Conservation (phyloP, 495 filamentous ascomycete genomes). For the Xylaria acuta region DNA sequence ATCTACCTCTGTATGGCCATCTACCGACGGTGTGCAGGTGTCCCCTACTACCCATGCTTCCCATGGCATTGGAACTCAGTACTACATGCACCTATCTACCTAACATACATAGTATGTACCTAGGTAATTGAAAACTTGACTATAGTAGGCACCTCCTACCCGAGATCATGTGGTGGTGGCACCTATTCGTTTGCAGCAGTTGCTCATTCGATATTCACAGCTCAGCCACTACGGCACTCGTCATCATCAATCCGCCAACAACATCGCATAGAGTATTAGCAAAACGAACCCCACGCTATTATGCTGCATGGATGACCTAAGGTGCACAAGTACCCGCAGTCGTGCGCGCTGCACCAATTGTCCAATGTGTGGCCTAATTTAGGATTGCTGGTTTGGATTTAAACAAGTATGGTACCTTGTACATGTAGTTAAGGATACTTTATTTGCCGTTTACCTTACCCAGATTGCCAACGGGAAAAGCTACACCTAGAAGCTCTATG, state of each 20-base stretch:
- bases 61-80: no score
- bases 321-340: not conserved
- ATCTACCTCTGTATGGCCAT: no score
- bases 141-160: no score
- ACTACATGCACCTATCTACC: no score
- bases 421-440: not conserved
- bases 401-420: not conserved
- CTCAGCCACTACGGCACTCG: slow-evolving; percentile 10
- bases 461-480: not conserved
- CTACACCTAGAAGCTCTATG: not conserved
- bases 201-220: not conserved
- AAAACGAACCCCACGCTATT: no score
- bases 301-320: not conserved
- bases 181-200: not conserved
- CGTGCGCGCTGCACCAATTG: not conserved
- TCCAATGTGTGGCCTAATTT: not conserved
- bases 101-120: no score
- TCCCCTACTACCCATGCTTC: no score
- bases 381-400: not conserved
- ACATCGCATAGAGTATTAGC: not conserved
- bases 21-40: no score
- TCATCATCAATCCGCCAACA: not conserved
- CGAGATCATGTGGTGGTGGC: not conserved
- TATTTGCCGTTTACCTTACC: not conserved
- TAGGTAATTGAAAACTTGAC: not conserved